Conservation (phyloP, 2,329 filamentous ascomycete genomes). For the Colletotrichum australisinense region DNA sequence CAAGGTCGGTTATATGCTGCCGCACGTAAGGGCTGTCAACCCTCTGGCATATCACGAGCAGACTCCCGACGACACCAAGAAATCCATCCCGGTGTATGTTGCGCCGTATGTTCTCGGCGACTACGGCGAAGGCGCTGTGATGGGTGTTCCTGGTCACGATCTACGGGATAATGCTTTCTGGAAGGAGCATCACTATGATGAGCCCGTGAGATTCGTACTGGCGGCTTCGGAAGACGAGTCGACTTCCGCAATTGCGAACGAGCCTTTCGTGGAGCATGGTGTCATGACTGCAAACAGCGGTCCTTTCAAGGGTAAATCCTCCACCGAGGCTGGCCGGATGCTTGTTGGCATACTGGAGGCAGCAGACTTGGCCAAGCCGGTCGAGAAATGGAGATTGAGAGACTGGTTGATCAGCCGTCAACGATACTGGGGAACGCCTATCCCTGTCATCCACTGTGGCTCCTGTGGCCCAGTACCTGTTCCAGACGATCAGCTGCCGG, state of each 20-base stretch:
- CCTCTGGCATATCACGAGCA: slow-evolving; percentile 70
- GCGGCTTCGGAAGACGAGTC: slow-evolving; percentile 60
- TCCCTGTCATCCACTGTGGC: slow-evolving; percentile 86
- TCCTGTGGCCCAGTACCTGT: slow-evolving; percentile 84
- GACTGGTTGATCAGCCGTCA: slow-evolving; percentile 96
- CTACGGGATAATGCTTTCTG: slow-evolving; percentile 83
- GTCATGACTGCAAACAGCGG: slow-evolving; percentile 75
- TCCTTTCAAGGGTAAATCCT: slow-evolving; percentile 71
- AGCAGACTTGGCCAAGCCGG: slow-evolving; percentile 68
- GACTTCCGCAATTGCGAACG: slow-evolving; percentile 53
- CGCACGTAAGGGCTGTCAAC: slow-evolving; percentile 71
- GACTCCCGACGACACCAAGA: slow-evolving; percentile 61
- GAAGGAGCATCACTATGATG: slow-evolving; percentile 72
- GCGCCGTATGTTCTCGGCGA: slow-evolving; percentile 88
- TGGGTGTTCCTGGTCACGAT: slow-evolving; percentile 93
- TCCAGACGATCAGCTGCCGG: slow-evolving; percentile 79
- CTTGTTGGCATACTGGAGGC: slow-evolving; percentile 69
- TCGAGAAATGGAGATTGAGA: slow-evolving; percentile 82
- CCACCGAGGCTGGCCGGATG: slow-evolving; percentile 69
- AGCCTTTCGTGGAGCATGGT: slow-evolving; percentile 74
- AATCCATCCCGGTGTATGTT: slow-evolving; percentile 79
- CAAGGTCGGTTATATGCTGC: slow-evolving; percentile 76
- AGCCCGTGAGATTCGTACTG: slow-evolving; percentile 74
- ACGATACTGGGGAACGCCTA: slow-evolving; percentile 91
- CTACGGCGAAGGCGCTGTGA: slow-evolving; percentile 88